Base-by-base conservation (phyloP, 352 stramenopile species). In the Globisporangium ultimum region DNA sequence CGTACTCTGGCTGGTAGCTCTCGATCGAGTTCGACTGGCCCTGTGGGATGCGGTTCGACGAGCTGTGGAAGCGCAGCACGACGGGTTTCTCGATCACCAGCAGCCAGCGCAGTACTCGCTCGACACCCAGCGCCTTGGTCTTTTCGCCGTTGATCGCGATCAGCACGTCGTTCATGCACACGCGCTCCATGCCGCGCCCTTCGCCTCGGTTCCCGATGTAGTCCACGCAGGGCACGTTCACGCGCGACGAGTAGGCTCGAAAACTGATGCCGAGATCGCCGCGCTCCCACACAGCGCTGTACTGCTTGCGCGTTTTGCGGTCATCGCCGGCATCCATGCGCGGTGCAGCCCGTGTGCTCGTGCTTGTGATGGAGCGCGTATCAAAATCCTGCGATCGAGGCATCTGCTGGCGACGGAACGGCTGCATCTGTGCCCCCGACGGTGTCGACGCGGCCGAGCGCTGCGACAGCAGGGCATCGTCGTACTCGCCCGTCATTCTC, bases 71-170 rank as follows among this genome's bases (percentile, higher is more conserved):
- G 46, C 82, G 78, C 52, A 92, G 64, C 32, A 92, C 76, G 7
- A 89, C 80, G 7, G 82, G 82, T 50, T 88, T 89, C 48, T 92
- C 80, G 24, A 92, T 66, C 10, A 92, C 78, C 42, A 86, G 72
- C 10, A 92, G 74, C 80, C 83, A 89, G 36, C 83, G 70, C 43
- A 90, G 69, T 55, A 92, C 82, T 52, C 83, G 81, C 67, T 92
- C 78, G 50, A 92, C 80, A 12, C 82, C 82, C 15, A 92, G 60
- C 15, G 67, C 52, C 66, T 89, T 87, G 43, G 82, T 92, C 64
- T 88, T 89, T 56, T 92, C 76, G 24, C 82, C 82, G 38, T 92
- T 90, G 58, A 92, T 88, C 18, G 78, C 76, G 61, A 92, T 86
- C 13, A 92, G 73, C 58, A 92, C 82, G 64, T 92, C 82, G 66